Evolutionary conservation across 2,329 filamentous ascomycete genomes (phyloP).

Genomic region (Colletotrichum siamense): DNA sequence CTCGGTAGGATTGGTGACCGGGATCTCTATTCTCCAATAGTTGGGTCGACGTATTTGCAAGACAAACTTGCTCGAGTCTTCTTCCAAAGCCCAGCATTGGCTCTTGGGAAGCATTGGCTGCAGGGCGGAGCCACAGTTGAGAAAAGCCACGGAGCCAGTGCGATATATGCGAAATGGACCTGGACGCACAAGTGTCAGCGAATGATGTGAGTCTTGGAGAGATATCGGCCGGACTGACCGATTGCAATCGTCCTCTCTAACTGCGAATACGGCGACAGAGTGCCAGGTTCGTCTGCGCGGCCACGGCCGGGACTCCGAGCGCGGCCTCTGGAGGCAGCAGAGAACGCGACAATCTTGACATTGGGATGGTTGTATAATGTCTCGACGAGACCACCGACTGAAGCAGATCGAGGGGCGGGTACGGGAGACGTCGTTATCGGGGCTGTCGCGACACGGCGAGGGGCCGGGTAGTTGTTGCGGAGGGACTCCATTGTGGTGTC

Average conservation of each 20-base stretch:
- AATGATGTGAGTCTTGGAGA: not conserved
- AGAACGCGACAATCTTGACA: conserved; percentile 70
- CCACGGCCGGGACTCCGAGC: conserved; percentile 36
- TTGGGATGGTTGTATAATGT: conserved; percentile 77
- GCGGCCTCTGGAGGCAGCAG: conserved; percentile 36
- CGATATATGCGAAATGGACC: conserved; percentile 85
- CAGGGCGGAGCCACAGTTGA: conserved; percentile 83
- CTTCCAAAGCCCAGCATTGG: conserved; percentile 93
- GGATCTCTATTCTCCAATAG: conserved; percentile 91
- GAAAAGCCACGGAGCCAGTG: conserved; percentile 84
- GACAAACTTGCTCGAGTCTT: conserved; percentile 81
- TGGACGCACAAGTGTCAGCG: conserved; percentile 29
- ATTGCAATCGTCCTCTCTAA: conserved; percentile 83
- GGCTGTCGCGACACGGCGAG: conserved; percentile 44
- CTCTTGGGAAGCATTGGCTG: conserved; percentile 89
- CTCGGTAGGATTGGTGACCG: conserved; percentile 68
- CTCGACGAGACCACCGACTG: conserved; percentile 55
- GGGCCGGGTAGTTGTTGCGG: conserved; percentile 29
- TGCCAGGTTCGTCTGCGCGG: conserved; percentile 58
- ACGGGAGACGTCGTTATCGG: conserved; percentile 32
- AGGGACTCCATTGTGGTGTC: conserved; percentile 20
- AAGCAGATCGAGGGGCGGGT: conserved; percentile 26
- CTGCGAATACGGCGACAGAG: conserved; percentile 75
- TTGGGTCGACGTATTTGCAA: conserved; percentile 81
- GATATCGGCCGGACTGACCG: conserved; percentile 52